Evolutionary conservation across 2,329 filamentous ascomycete genomes (phyloP), one percentile per base, ranked within the genome.

Genomic region (Diaporthe vexans): DNA sequence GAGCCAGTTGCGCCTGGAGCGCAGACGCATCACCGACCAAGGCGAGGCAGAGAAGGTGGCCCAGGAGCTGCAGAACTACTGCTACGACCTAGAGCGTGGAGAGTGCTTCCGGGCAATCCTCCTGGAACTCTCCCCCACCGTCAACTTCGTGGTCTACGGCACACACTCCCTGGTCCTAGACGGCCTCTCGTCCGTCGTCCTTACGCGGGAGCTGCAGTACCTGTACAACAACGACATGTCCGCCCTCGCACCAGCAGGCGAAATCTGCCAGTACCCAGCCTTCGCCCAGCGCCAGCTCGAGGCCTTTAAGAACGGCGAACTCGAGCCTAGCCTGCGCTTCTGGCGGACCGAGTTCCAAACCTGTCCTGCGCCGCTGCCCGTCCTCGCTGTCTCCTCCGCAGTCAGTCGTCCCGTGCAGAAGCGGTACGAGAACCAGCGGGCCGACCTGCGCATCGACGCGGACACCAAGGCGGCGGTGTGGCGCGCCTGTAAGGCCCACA

Each of bases 81-180:
- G 57, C 57, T 59, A 59, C 57, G 57, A 59, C 35, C 57, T 59
- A 10, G 57, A 59, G 57, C 57, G 35, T 35, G 57, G 57, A 17
- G 57, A 59, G 11, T 59, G 57, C 1, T 59, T 59, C 21, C 35
- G 57, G 4, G 35, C 57, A 4, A 59, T 59, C 33, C 57, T 59
- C n/a, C 57, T 59, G 21, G 57, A 59, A 35, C 21, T 59, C 11
- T 17, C 57, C 1, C 57, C 57, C 35, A 33, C 57, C 33, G 57
- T 59, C 57, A 40, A 59, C 57, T 59, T 59, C 35, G 57, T 59
- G 5, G 33, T 59, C 11, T 59, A 59, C 35, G 57, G 57, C 3
- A 40, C 57, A 4, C 57, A 59, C 57, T 59, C 57, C 57, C 35
- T 59, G 11, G 57, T 59, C 21, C 57, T 59, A n/a, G 57, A 59